Percentiles rank a stretch among this genome's conserved stretches.
phyloP scores from a whole-genome alignment of 768 basidiomycete species.

The Tricholoma furcatifolium region DNA sequence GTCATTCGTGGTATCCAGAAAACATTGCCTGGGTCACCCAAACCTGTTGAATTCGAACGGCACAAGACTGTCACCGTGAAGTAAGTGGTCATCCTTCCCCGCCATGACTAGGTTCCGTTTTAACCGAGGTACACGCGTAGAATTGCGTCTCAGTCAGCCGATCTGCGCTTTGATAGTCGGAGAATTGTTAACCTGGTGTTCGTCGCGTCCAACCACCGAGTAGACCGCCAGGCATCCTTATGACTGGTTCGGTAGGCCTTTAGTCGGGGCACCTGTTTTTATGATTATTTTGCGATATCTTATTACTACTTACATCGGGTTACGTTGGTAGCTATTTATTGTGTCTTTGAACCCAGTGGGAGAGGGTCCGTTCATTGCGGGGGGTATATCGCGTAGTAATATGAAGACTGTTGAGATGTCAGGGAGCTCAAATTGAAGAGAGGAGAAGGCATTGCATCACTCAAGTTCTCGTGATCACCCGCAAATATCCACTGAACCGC shows the following conservation, averaged over 20 bases:
- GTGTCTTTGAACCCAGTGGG: neutral
- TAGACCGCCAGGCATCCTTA: slow-evolving; percentile 25
- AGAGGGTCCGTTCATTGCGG: neutral
- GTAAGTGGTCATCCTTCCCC: slow-evolving; percentile 29
- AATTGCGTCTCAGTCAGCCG: slow-evolving; percentile 40
- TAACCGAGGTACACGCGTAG: slow-evolving; percentile 18
- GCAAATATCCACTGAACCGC: neutral
- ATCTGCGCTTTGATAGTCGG: slow-evolving; percentile 40
- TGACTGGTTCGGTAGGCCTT: slow-evolving; percentile 9
- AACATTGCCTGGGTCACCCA: slow-evolving; percentile 29
- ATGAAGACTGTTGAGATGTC: neutral
- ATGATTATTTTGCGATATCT: slow-evolving; percentile 7
- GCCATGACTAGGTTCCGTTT: neutral
- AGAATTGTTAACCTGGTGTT: slow-evolving; percentile 48
- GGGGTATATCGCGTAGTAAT: neutral
- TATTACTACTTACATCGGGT: neutral
- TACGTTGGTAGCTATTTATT: neutral
- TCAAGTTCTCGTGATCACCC: neutral
- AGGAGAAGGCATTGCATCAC: neutral
- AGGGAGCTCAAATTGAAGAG: neutral
- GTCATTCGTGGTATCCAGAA: slow-evolving; percentile 48
- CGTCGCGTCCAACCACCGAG: slow-evolving; percentile 45
- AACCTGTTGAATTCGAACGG: slow-evolving; percentile 39
- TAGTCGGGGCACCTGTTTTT: neutral
- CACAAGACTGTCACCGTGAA: slow-evolving; percentile 51